Evolutionary conservation across 768 basidiomycete genomes (phyloP).

Genomic region (Lactarius trivialis): DNA sequence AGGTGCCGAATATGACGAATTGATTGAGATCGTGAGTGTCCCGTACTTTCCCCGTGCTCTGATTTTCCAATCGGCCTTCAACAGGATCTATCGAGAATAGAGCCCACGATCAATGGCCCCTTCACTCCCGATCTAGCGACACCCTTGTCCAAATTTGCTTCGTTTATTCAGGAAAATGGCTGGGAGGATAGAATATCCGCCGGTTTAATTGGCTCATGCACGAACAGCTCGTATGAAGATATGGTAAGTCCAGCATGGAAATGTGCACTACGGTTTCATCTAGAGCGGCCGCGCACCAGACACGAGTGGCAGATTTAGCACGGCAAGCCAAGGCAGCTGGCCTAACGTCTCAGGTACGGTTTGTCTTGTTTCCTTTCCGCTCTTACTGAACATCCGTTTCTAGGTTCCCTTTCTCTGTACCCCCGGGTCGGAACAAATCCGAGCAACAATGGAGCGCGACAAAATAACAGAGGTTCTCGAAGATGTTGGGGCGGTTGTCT

Average conservation of each 20-base stretch:
- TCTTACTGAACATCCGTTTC: neutral
- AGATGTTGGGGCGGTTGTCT: conserved; percentile 86
- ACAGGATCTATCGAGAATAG: conserved; percentile 81
- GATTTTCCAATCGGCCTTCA: conserved; percentile 3
- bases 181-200: conserved; percentile 95
- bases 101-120: conserved; percentile 92
- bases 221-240: conserved; percentile 96
- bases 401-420: conserved; percentile 83
- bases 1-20: conserved; percentile 88
- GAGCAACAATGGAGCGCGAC: conserved; percentile 96
- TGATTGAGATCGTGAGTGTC: conserved; percentile 79
- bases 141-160: conserved; percentile 81
- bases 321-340: conserved; percentile 83
- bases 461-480: conserved; percentile 74
- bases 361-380: neutral
- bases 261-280: neutral
- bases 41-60: neutral
- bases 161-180: conserved; percentile 72
- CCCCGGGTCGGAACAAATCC: conserved; percentile 91
- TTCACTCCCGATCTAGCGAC: conserved; percentile 97
- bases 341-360: conserved; percentile 58
- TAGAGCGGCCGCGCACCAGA: conserved; percentile 41
- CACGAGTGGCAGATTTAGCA: conserved; percentile 86
- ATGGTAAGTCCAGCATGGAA: conserved; percentile 47
- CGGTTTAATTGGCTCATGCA: conserved; percentile 94